A percentile compares a stretch with the other conserved stretches of the same genome.
Evolutionary conservation across 192 early-diverging fungal species (phyloP).

Genomic region (Mortierella hygrophila): DNA sequence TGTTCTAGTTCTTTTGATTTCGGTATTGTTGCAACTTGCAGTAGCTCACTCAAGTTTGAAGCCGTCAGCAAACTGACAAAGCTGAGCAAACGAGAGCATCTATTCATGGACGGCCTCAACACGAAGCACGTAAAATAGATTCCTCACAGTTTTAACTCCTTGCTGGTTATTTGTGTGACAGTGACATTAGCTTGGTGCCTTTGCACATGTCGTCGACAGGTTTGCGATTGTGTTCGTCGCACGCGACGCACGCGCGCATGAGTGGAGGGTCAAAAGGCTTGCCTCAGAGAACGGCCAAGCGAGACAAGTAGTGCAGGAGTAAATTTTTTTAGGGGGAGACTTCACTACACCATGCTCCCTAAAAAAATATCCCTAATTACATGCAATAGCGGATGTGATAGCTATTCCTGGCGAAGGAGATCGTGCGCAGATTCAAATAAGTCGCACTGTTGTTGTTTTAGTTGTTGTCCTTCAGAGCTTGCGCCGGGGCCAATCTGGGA

Average conservation of each 20-base stretch:
- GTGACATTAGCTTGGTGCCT: not conserved
- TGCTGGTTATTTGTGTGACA: not conserved
- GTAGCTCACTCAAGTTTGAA: not conserved
- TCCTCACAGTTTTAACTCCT: not conserved
- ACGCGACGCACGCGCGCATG: conserved; percentile 1
- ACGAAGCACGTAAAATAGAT: not conserved
- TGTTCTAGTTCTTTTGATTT: not conserved
- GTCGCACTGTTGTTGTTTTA: not conserved
- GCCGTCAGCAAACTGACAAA: conserved; percentile 5
- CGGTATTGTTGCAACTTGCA: too few species aligned
- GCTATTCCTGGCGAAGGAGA: conserved; percentile 2
- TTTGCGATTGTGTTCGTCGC: not conserved
- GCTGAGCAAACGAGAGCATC: conserved; percentile 2
- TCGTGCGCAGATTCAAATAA: not conserved
- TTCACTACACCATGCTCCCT: not conserved
- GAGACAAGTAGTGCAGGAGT: not conserved
- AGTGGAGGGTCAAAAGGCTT: not conserved
- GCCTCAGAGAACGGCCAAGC: not conserved
- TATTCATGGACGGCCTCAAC: not conserved
- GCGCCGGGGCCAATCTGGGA: not conserved
- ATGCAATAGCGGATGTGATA: not conserved
- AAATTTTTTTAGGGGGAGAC: not conserved
- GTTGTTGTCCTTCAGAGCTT: not conserved
- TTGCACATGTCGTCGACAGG: not conserved
- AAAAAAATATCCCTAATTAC: not conserved